Evolutionary conservation across 148 eudicot genomes (phyloP).

Genomic region (Silene uniflora): DNA sequence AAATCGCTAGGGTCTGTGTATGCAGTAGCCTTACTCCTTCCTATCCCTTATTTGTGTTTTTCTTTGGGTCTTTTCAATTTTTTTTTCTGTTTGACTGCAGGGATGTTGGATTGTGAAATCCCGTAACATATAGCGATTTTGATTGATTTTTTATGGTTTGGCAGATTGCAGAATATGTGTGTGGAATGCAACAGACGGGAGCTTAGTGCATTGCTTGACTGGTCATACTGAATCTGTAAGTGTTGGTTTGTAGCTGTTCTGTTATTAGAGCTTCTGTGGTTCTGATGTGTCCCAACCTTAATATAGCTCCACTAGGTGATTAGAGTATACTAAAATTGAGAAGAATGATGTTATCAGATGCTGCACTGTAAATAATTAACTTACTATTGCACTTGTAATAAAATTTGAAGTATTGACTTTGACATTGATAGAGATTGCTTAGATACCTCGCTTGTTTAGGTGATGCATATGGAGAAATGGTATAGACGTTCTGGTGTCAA

Average conservation of each 20-base stretch:
- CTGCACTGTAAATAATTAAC: background rate
- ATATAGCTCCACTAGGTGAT: background rate
- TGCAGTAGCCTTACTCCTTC: background rate
- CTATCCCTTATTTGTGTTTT: background rate
- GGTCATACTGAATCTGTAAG: conserved; percentile 96
- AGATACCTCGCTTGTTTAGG: background rate
- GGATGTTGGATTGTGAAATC: background rate
- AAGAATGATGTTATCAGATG: background rate
- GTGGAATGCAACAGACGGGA: conserved; percentile 99
- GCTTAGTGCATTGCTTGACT: conserved; percentile 97
- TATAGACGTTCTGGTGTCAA: background rate
- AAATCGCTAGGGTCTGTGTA: conserved; percentile 1
- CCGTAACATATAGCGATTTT: background rate
- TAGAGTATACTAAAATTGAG: background rate
- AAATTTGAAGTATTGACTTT: background rate
- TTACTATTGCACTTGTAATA: background rate
- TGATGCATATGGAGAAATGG: background rate
- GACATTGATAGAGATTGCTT: background rate
- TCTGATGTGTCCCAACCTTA: background rate
- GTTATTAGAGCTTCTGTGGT: conserved; percentile 9
- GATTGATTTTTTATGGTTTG: conserved; percentile 19
- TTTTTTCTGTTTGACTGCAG: background rate
- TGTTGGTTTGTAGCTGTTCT: conserved; percentile 15
- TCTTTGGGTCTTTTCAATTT: background rate
- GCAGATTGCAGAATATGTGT: conserved; percentile 98